Evolutionary conservation across 2,329 filamentous ascomycete genomes (phyloP).

Genomic region (Microdochium bolleyi): DNA sequence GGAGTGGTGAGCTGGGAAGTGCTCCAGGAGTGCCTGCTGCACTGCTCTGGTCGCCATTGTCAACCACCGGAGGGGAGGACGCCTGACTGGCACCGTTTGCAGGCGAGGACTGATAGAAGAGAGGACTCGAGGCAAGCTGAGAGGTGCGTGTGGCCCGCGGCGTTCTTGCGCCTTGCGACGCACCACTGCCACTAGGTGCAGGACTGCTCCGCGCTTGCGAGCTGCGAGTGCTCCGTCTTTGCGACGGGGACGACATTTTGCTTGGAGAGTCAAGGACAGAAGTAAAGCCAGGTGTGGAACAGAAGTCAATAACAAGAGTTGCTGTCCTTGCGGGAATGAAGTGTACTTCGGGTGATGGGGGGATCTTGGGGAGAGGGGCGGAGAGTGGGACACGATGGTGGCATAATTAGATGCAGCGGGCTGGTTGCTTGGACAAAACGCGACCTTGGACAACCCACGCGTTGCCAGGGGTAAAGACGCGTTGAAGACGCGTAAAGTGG

Average conservation of each 20-base stretch:
- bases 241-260: slow-evolving; percentile 55
- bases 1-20: slow-evolving; percentile 50
- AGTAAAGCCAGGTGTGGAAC: not conserved
- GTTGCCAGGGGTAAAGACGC: not conserved
- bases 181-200: slow-evolving; percentile 16
- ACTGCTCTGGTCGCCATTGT: slow-evolving; percentile 47
- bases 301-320: not conserved
- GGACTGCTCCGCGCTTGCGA: slow-evolving; percentile 47
- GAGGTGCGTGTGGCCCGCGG: slow-evolving; percentile 37
- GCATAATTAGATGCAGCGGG: not conserved
- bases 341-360: not conserved
- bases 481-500: slow-evolving; percentile 19
- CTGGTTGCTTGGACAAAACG: not conserved
- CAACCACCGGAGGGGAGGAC: slow-evolving; percentile 49
- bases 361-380: not conserved
- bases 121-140: slow-evolving; percentile 66
- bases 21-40: slow-evolving; percentile 21
- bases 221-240: slow-evolving; percentile 41
- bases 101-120: slow-evolving; percentile 59
- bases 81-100: slow-evolving; percentile 24
- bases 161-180: slow-evolving; percentile 24
- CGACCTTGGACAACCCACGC: not conserved
- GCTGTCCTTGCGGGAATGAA: not conserved
- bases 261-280: not conserved
- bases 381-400: slow-evolving; percentile 1